phyloP scores from a whole-genome alignment of 2,329 filamentous ascomycete species.

The Cercospora sp. region DNA sequence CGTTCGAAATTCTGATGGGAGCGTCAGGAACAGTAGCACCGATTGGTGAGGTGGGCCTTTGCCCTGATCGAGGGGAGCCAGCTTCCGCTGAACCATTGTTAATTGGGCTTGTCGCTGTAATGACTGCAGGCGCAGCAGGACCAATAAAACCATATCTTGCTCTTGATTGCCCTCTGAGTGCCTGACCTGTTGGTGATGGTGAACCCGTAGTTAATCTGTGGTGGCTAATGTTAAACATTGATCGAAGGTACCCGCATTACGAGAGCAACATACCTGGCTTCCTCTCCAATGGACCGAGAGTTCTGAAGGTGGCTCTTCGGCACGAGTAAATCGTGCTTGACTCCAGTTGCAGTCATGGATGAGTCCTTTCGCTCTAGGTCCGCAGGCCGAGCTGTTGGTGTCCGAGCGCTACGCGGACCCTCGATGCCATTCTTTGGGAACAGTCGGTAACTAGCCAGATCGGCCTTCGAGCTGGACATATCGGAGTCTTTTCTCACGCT shows the following conservation, averaged over 20 bases:
- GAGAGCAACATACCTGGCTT: not conserved
- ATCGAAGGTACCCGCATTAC: not conserved
- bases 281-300: not conserved
- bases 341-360: not conserved
- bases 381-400: slow-evolving; percentile 2
- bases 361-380: slow-evolving; percentile 10
- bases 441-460: not conserved
- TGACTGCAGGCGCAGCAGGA: not conserved
- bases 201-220: not conserved
- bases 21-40: not conserved
- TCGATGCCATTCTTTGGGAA: slow-evolving; percentile 5
- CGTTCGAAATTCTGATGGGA: slow-evolving; percentile 12
- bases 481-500: slow-evolving; percentile 12
- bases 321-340: slow-evolving; percentile 19
- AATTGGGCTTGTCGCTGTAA: not conserved
- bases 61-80: not conserved
- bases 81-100: not conserved
- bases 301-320: not conserved
- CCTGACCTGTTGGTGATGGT: not conserved
- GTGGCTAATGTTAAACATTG: not conserved
- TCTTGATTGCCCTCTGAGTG: not conserved
- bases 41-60: not conserved
- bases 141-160: not conserved
- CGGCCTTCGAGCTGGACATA: not conserved
- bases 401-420: not conserved